Conservation (phyloP, 768 basidiomycete species). For the Austroboletus festivus region DNA sequence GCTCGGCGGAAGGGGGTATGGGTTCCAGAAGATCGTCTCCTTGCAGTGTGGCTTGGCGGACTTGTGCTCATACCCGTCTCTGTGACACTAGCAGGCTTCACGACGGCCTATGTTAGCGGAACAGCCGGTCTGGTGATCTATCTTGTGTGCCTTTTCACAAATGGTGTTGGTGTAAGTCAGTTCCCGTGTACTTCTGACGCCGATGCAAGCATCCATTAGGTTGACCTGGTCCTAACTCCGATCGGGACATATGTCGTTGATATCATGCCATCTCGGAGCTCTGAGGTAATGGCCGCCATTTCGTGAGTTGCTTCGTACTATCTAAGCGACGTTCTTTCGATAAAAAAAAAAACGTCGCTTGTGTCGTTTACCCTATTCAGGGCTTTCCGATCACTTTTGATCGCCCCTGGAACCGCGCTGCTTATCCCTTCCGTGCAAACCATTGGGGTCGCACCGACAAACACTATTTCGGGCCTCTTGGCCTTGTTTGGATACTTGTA, state of each 20-base stretch:
- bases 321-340: too few species aligned
- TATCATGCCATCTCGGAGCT: constrained; percentile 55
- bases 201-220: constrained; percentile 32
- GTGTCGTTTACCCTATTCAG: constrained; percentile 8
- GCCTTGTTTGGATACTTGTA: constrained; percentile 53
- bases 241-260: constrained; percentile 58
- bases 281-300: constrained; percentile 59
- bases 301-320: too few species aligned
- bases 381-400: constrained; percentile 23
- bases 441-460: constrained; percentile 50
- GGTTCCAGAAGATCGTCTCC: constrained; percentile 69
- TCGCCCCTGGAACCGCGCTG: constrained; percentile 15
- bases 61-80: constrained; percentile 52
- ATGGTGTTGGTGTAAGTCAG: constrained; percentile 57
- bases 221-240: constrained; percentile 55
- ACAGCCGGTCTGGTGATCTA: constrained; percentile 47
- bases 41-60: constrained; percentile 46
- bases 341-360: too few species aligned
- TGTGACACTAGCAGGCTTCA: constrained; percentile 45
- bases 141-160: constrained; percentile 56
- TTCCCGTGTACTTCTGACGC: not conserved
- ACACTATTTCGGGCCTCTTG: constrained; percentile 44
- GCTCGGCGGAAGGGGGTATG: constrained; percentile 50
- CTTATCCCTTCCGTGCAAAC: constrained; percentile 44
- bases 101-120: constrained; percentile 50